Percentiles rank a stretch among this genome's conserved stretches.
Evolutionary conservation across 441 rosid genomes (phyloP).

Genomic region (Pelargonium fulgidum): DNA sequence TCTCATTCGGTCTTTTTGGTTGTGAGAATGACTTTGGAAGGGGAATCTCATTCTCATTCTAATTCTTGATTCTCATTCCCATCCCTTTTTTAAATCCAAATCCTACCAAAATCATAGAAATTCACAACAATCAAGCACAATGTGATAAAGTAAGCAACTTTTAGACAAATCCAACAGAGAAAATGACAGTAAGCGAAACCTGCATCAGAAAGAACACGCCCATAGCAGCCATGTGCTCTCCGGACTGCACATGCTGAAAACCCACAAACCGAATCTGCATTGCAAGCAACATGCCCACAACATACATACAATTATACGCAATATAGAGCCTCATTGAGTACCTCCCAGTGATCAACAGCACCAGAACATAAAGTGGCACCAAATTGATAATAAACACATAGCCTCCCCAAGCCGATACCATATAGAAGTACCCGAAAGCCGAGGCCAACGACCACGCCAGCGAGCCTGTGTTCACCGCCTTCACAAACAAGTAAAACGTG

Average conservation of each 20-base stretch:
- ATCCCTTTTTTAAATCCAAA: too few species aligned
- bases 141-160: too few species aligned
- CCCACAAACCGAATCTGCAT: constrained; percentile 99
- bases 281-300: constrained; percentile 93
- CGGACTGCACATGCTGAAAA: constrained; percentile 96
- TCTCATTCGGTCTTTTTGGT: too few species aligned
- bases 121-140: too few species aligned
- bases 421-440: constrained; percentile 90
- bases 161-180: not conserved
- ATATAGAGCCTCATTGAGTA: constrained; percentile 83
- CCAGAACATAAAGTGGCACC: constrained; percentile 87
- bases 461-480: constrained; percentile 87
- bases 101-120: too few species aligned
- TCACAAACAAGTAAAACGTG: constrained; percentile 87
- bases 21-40: too few species aligned
- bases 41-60: too few species aligned
- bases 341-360: constrained; percentile 79
- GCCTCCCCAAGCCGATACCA: constrained; percentile 99
- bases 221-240: constrained; percentile 99
- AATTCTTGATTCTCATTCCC: too few species aligned
- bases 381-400: constrained; percentile 92
- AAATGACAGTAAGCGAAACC: constrained; percentile 32
- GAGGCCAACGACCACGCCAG: constrained; percentile 83
- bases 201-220: constrained; percentile 93
- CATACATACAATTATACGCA: constrained; percentile 83